Evolutionary conservation across 768 basidiomycete genomes (phyloP), one percentile per base, ranked within the genome.

Genomic region (Rhodotorula kratochvilovae): DNA sequence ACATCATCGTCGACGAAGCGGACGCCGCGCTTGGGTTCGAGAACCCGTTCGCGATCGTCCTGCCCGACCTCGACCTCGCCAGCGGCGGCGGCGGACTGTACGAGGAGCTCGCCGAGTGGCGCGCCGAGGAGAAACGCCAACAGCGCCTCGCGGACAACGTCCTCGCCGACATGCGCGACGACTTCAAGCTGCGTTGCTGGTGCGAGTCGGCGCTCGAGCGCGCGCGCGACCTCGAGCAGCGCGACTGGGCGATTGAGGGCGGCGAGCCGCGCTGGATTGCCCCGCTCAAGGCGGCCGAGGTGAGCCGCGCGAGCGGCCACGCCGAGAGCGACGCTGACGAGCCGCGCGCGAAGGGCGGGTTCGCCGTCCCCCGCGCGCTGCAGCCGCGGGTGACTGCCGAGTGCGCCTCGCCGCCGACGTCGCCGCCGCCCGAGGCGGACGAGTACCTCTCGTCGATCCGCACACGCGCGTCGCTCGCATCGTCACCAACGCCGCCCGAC

Each of bases 111-210:
- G 42, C 51, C 39, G 56, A 45, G 23, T 55, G 45, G 46, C 55
- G 19, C 19, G 48, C 43, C 27, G 58, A 70, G 66, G 56, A 64
- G 68, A n/a, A 35, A 17, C 65, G 65, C 8, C 36, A 50, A 21
- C n/a, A 51, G n/a, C 46, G 57, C 17, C 56, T 58, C 16, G 13
- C 13, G 45, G 48, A 64, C 12, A 70, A 67, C 55, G 57, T 58
- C 5, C 60, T 74, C 31, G 45, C 13, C 23, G 19, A 16, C 11
- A 46, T 74, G 57, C 42, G 50, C 31, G 66, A 67, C 66, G 72
- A 74, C 63, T 70, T n/a, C 21, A 23, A 60, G 46, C 54, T 74
- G 31, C 51, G 68, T 5, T 56, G 62, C 45, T 74, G 72, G 72
- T 66, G 66, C 21, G 62, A 67, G 51, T 33, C 29, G 17, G 66